Percentiles rank a stretch among this genome's conserved stretches.
Conservation (phyloP, 768 basidiomycete species). For the Pisolithus orientalis region DNA sequence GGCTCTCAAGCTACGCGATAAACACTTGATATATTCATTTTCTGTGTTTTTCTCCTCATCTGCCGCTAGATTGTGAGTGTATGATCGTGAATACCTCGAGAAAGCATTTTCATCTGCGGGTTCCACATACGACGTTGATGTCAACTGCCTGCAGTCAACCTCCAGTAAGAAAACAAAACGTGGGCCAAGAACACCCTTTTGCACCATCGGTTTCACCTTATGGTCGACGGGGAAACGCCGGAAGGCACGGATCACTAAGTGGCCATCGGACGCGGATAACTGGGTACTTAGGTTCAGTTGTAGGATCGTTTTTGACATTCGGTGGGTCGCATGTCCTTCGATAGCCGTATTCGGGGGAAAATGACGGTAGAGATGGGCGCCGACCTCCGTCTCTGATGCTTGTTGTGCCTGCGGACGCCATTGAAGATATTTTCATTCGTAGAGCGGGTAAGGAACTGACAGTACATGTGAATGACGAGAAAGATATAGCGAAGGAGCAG, state of each 20-base stretch:
- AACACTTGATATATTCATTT: not conserved
- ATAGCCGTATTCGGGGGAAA: not conserved
- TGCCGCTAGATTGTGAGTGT: not conserved
- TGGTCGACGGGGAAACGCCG: not conserved
- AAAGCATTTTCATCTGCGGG: conserved; percentile 58
- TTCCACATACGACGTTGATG: conserved; percentile 65
- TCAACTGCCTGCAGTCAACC: conserved; percentile 26
- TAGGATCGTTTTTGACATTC: not conserved
- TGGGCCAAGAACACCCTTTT: not conserved
- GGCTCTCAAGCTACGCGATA: conserved; percentile 59
- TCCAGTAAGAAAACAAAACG: conserved; percentile 6
- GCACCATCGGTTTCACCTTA: not conserved
- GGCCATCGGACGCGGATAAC: not conserved
- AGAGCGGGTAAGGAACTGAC: not conserved
- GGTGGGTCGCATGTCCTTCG: not conserved
- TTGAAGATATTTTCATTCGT: no score
- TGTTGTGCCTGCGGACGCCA: conserved; percentile 1
- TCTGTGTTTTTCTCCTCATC: no score
- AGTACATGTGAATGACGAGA: no score
- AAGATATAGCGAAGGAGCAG: no score
- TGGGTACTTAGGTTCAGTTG: not conserved
- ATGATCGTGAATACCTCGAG: conserved; percentile 56
- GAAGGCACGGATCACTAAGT: not conserved
- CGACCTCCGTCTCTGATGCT: not conserved
- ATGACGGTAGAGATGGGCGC: not conserved